phyloP scores from a whole-genome alignment of 164 flowering plant species.

The Chimonanthus praecox region DNA sequence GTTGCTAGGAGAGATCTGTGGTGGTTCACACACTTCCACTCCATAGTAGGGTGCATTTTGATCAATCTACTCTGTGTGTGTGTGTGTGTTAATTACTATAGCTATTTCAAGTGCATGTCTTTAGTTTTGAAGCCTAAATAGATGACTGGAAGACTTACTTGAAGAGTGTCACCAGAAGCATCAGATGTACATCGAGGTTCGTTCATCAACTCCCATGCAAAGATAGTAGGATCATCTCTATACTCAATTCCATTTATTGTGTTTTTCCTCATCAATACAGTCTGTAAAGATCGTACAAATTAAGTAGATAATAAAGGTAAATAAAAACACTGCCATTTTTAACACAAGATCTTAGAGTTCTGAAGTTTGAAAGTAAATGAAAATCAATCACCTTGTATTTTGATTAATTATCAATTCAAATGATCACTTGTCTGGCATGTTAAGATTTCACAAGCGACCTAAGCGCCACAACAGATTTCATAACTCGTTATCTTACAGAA shows the following conservation, averaged over 20 bases:
- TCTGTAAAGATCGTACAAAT: slow-evolving; percentile 35
- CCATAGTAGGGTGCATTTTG: not conserved
- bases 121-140: not conserved
- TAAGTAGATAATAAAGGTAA: not conserved
- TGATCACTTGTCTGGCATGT: not conserved
- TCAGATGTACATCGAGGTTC: slow-evolving; percentile 97
- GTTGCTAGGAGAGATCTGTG: not conserved
- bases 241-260: slow-evolving; percentile 78
- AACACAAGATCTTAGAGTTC: not conserved
- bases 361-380: not conserved
- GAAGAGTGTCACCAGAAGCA: slow-evolving; percentile 90
- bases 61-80: not conserved
- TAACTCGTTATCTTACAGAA: no score
- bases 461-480: not conserved
- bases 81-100: not conserved
- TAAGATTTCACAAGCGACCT: not conserved
- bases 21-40: not conserved
- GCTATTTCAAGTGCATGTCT: not conserved
- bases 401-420: not conserved
- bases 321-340: not conserved
- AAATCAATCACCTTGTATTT: not conserved
- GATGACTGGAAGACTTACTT: slow-evolving; percentile 42
- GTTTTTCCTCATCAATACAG: slow-evolving; percentile 78
- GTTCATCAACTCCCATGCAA: slow-evolving; percentile 95
- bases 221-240: slow-evolving; percentile 87